These are phyloP conservation scores for Aspergillus hiratsukae DNA, from an alignment of 2,329 filamentous ascomycete species.

Conservation along the genomic window DNA sequence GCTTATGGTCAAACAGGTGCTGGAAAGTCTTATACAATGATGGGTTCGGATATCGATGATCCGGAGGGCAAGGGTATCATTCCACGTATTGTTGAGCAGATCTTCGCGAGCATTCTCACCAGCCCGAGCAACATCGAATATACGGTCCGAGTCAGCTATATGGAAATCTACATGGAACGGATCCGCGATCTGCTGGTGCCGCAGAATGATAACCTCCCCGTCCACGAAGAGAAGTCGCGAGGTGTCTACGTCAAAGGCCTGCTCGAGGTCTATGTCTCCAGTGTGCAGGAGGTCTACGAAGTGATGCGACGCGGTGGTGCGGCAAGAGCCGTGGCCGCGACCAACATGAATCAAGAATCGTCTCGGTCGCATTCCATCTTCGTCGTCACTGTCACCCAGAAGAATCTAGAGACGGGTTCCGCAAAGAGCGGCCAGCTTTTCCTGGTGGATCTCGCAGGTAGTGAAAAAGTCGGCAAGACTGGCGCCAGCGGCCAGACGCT, in stretches of 20 bases:
- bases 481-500: constrained; percentile 95
- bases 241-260: constrained; percentile 96
- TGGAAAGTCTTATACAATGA: constrained; percentile 99
- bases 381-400: constrained; percentile 93
- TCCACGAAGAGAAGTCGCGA: constrained; percentile 96
- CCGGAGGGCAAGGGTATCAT: constrained; percentile 87
- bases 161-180: constrained; percentile 99
- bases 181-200: constrained; percentile 91
- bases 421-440: constrained; percentile 96
- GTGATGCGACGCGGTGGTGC: constrained; percentile 91
- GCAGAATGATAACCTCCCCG: constrained; percentile 90
- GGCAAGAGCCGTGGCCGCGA: constrained; percentile 86
- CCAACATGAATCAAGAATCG: constrained; percentile 99
- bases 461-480: constrained; percentile 97
- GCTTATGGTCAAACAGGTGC: constrained; percentile 98
- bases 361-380: constrained; percentile 98
- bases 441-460: constrained; percentile 95
- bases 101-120: constrained; percentile 89
- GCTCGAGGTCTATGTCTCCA: constrained; percentile 91
- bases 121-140: constrained; percentile 95
- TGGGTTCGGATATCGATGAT: constrained; percentile 92
- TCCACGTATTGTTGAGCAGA: constrained; percentile 93
- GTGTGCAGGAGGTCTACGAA: constrained; percentile 92
- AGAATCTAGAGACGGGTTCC: constrained; percentile 93
- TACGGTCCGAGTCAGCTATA: constrained; percentile 97